Evolutionary conservation across 495 filamentous ascomycete genomes (phyloP).

Genomic region (Chaetomidium leptoderma): DNA sequence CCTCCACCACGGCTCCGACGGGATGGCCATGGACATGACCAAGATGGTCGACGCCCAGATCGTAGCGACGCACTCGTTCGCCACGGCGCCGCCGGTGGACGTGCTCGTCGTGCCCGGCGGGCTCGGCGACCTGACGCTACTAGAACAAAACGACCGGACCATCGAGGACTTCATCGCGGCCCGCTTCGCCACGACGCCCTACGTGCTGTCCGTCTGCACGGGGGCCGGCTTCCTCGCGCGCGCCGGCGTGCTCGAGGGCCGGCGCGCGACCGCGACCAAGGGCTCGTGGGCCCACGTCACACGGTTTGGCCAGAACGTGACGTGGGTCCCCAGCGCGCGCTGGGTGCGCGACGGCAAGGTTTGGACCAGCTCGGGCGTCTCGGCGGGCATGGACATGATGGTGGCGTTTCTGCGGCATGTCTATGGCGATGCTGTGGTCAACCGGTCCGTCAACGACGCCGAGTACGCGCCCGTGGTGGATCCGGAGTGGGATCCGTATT

Average conservation of each 20-base stretch:
- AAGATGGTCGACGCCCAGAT: constrained; percentile 43
- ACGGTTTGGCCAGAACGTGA: constrained; percentile 40
- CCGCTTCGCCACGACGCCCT: constrained; percentile 45
- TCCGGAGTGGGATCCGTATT: constrained; percentile 37
- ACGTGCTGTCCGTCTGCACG: constrained; percentile 60
- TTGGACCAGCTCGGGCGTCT: constrained; percentile 48
- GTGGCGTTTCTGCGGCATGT: constrained; percentile 48
- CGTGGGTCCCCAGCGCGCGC: constrained; percentile 58
- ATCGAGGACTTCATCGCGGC: constrained; percentile 46
- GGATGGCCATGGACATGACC: constrained; percentile 21
- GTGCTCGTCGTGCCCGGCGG: constrained; percentile 67
- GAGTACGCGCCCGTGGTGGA: constrained; percentile 39
- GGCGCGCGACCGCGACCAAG: constrained; percentile 56
- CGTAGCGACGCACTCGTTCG: constrained; percentile 61
- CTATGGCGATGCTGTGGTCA: constrained; percentile 41
- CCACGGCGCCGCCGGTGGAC: constrained; percentile 48
- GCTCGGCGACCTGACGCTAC: constrained; percentile 39
- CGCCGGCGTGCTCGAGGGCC: constrained; percentile 56
- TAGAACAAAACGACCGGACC: constrained; percentile 30
- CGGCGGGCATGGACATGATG: constrained; percentile 55
- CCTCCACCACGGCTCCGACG: too few species aligned
- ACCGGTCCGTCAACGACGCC: constrained; percentile 13
- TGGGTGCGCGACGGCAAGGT: constrained; percentile 65
- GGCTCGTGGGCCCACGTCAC: constrained; percentile 40
- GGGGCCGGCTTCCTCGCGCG: constrained; percentile 50